Base-by-base conservation (phyloP, 768 basidiomycete genomes). In the Rickenella mellea region DNA sequence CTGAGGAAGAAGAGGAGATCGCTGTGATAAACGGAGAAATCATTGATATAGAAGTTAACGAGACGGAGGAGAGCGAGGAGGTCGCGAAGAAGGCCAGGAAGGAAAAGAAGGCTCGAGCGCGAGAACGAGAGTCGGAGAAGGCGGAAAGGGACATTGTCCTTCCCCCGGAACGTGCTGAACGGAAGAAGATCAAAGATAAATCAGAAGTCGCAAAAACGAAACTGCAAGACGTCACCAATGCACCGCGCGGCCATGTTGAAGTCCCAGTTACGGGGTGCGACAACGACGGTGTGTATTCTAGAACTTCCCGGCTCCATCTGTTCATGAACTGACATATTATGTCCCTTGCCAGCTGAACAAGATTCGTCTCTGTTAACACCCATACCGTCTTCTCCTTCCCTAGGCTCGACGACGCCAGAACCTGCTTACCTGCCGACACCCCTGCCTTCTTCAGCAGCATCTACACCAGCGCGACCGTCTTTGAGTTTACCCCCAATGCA, bases 141-240 rank as follows among this genome's bases (percentile, higher is more conserved):
- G 58, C 50, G 35, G 28, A 21, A n/a, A 31, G 31, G 9, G 33
- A 37, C 27, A 36, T 9, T 36, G 33, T 19, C 9, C 4, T 36
- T 15, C 19, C 15, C 15, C 4, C 42, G 28, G 27, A 56, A 64
- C 42, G 31, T 39, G 20, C 55, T 54, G 38, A 51, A 48, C 28
- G 51, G 55, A 29, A 42, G 42, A 58, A 24, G 63, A 62, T 42
- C 71, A 76, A 51, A 61, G 51, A 27, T 67, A 60, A 53, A 62
- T 63, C 44, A 62, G 63, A 57, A 48, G 61, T 55, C 28, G 45
- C 3, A 61, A 55, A 37, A 63, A 62, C 24, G 53, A 55, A 69
- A 58, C 61, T 80, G 44, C 79, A 77, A 62, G 80, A 82, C 53
- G 71, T 80, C 48, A 80, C 78, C 21, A 80, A 77, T 55, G 71